phyloP scores from a whole-genome alignment of 1,284 basidiomycete species.

The Apiotrichum montevideense region DNA sequence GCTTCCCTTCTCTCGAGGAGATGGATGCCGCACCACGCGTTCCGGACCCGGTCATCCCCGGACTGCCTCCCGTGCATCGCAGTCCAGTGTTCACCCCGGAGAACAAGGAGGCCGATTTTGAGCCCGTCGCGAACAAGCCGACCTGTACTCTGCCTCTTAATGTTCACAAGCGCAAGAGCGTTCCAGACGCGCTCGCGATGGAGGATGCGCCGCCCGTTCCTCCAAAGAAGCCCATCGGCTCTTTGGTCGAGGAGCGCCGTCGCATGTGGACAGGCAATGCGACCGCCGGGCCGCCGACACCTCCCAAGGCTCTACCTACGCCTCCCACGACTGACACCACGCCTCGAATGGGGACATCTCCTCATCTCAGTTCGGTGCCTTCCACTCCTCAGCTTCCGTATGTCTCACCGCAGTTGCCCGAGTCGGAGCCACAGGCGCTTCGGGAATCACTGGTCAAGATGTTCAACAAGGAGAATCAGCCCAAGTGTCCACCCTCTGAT shows the following conservation, averaged over 20 bases:
- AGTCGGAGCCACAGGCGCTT: conserved; percentile 9
- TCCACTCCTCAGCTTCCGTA: neutral
- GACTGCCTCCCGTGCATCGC: no score
- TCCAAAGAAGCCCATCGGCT: conserved; percentile 1
- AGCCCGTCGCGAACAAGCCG: neutral
- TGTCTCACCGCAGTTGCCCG: neutral
- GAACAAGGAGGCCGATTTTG: neutral
- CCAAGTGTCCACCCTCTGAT: neutral
- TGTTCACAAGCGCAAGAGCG: neutral
- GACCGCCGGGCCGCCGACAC: neutral
- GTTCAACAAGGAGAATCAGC: conserved; percentile 20
- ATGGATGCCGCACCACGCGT: neutral
- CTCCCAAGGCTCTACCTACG: neutral
- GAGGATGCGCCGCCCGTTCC: conserved; percentile 3
- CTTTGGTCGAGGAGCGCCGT: conserved; percentile 1
- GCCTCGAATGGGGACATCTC: neutral
- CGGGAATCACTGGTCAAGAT: conserved; percentile 29
- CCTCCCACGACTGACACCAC: no score
- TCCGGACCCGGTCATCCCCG: no score
- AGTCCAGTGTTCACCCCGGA: no score
- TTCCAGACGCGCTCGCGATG: neutral
- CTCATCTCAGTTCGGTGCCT: neutral
- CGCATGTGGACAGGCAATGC: neutral
- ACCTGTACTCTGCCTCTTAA: neutral
- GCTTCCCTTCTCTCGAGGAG: neutral